A percentile compares a stretch with the other conserved stretches of the same genome.
Conservation (phyloP, 2,329 filamentous ascomycete genomes). For the Pyrenophora teres region DNA sequence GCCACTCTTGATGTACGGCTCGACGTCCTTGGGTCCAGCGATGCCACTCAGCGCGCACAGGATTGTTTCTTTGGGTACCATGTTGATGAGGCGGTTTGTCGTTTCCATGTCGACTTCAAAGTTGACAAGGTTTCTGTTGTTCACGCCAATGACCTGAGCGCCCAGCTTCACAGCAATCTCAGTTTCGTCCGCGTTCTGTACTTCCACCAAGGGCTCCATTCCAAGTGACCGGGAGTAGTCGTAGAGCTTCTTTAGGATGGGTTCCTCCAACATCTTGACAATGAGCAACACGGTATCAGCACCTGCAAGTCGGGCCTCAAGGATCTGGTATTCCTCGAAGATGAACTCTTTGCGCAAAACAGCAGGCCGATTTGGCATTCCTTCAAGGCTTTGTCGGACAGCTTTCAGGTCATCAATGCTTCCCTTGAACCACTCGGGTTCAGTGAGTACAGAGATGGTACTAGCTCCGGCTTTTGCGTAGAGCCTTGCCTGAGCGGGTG, state of each 20-base stretch:
- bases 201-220: conserved; percentile 97
- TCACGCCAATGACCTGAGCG: conserved; percentile 91
- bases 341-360: conserved; percentile 95
- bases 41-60: conserved; percentile 96
- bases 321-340: conserved; percentile 97
- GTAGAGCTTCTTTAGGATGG: conserved; percentile 77
- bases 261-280: conserved; percentile 91
- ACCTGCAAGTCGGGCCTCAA: conserved; percentile 89
- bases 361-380: conserved; percentile 89
- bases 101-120: conserved; percentile 97
- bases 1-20: conserved; percentile 84
- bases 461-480: conserved; percentile 95
- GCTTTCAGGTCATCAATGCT: conserved; percentile 90
- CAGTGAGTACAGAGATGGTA: conserved; percentile 96
- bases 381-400: conserved; percentile 85
- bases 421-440: conserved; percentile 99
- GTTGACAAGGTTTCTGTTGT: conserved; percentile 94
- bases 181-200: conserved; percentile 95
- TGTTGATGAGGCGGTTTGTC: conserved; percentile 82
- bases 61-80: conserved; percentile 83
- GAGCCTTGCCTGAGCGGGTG: conserved; percentile 84
- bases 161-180: conserved; percentile 82
- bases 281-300: conserved; percentile 95
- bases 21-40: conserved; percentile 83
- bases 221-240: conserved; percentile 85